Evolutionary conservation across 164 flowering plant species (phyloP), one percentile per base, ranked within the genome.

Genomic region (Stephania japonica): DNA sequence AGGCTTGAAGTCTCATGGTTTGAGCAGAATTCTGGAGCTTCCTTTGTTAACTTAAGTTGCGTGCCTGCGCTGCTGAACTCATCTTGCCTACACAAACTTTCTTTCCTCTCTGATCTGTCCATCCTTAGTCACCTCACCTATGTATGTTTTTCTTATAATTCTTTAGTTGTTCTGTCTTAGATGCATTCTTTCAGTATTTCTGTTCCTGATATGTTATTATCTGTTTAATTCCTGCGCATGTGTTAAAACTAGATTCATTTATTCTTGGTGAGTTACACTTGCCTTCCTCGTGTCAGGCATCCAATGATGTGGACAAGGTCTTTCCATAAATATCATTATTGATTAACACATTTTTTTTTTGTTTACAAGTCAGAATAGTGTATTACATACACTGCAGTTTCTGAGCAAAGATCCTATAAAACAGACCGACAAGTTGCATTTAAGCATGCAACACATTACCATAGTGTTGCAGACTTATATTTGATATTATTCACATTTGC

Each of bases 11-110:
- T 83, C 16, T 75, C 71, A 42, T 95, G 99, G 99, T 81, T 84
- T 49, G 98, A 93, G 83, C 85, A 84, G 75, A 86, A 87, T 70
- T 74, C 3, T 27, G 86, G 90, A 78, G 80, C 97, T 75, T 82
- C 88, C 61, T 81, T 95, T 68, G 82, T 95, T 76, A 91, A 93
- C 72, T 77, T 95, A 49, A 95, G 97, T 79, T 86, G 87, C 84
- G 81, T 93, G 83, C 91, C 97, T 61, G 94, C 97, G 73, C 74
- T 95, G 78, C 80, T 95, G 24, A 91, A 86, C 79, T 88, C 99
- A 11, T 80, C 94, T 66, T 90, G 98, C 80, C 97, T 93, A 67
- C 94, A 89, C 42, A 84, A 84, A 67, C 75, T 82, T 68, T 85
- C 88, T 1, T 11, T 16, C 71, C 92, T 95, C 72, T 79, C 92